Conservation (phyloP, 192 early-diverging fungal genomes). For the Coemansia erecta region DNA sequence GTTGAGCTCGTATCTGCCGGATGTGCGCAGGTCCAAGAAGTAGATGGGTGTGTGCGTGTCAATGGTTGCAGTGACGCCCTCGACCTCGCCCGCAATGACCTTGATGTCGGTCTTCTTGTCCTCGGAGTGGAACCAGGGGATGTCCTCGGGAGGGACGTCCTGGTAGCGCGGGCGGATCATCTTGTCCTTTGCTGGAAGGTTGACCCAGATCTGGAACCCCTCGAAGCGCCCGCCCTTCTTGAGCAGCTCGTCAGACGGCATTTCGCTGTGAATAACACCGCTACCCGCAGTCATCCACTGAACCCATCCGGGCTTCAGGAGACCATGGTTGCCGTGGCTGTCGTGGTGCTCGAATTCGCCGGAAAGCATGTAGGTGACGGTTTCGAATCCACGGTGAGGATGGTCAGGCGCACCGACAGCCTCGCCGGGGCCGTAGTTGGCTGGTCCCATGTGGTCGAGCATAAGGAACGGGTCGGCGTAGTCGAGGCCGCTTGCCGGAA, state of each 20-base stretch:
- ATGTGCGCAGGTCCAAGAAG: constrained; percentile 75
- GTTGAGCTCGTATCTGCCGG: constrained; percentile 43
- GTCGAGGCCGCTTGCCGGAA: constrained; percentile 63
- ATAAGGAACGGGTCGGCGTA: constrained; percentile 90
- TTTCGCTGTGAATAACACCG: constrained; percentile 75
- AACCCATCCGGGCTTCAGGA: constrained; percentile 63
- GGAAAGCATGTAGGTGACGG: constrained; percentile 69
- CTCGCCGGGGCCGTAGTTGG: constrained; percentile 55
- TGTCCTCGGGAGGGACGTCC: constrained; percentile 63
- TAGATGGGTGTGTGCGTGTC: constrained; percentile 76
- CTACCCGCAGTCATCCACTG: constrained; percentile 81
- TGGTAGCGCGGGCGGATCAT: constrained; percentile 68
- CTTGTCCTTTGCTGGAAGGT: constrained; percentile 72
- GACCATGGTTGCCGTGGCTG: constrained; percentile 70
- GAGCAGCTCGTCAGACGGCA: constrained; percentile 55
- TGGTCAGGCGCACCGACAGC: constrained; percentile 67
- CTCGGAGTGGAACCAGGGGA: constrained; percentile 57
- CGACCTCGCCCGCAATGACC: constrained; percentile 84
- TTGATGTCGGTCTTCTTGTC: constrained; percentile 59
- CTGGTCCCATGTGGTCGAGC: constrained; percentile 69
- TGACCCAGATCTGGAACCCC: constrained; percentile 77
- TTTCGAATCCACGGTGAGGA: constrained; percentile 81
- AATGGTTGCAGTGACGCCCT: constrained; percentile 66
- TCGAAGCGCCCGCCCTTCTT: constrained; percentile 47
- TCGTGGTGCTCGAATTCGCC: constrained; percentile 75